phyloP scores from a whole-genome alignment of 2,329 filamentous ascomycete species.

The Cordyceps militaris region DNA sequence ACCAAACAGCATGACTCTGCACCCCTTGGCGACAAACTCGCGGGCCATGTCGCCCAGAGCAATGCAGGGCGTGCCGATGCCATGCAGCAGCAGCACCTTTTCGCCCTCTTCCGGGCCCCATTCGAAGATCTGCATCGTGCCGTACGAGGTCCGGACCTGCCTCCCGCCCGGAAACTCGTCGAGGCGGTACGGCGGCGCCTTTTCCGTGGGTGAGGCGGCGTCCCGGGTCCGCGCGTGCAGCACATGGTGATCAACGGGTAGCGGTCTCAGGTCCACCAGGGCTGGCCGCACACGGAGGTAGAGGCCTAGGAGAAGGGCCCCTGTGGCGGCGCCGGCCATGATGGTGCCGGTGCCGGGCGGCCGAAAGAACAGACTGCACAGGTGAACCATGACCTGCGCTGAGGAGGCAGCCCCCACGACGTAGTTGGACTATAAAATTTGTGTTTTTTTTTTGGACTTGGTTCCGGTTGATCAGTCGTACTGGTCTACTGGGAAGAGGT shows the following conservation, averaged over 20 bases:
- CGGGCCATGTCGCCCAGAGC: slow-evolving; percentile 60
- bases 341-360: neutral
- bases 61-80: slow-evolving; percentile 72
- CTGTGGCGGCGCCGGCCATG: neutral
- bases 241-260: slow-evolving; percentile 1
- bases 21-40: slow-evolving; percentile 57
- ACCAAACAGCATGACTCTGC: slow-evolving; percentile 73
- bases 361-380: neutral
- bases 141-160: slow-evolving; percentile 64
- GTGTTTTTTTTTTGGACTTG: neutral
- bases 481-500: too few relatives aligned
- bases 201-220: neutral
- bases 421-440: neutral
- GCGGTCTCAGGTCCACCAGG: slow-evolving; percentile 8
- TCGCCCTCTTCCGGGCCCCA: slow-evolving; percentile 67
- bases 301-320: neutral
- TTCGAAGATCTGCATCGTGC: slow-evolving; percentile 68
- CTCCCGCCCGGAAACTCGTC: slow-evolving; percentile 62
- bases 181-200: slow-evolving; percentile 54
- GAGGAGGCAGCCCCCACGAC: neutral
- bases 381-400: neutral
- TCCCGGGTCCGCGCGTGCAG: slow-evolving; percentile 7
- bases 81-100: slow-evolving; percentile 70
- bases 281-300: slow-evolving; percentile 27
- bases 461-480: too few relatives aligned